Percentiles rank a stretch among this genome's conserved stretches.
Conservation (phyloP, 306 rosid genomes). For the Trichosanthes truncata region DNA sequence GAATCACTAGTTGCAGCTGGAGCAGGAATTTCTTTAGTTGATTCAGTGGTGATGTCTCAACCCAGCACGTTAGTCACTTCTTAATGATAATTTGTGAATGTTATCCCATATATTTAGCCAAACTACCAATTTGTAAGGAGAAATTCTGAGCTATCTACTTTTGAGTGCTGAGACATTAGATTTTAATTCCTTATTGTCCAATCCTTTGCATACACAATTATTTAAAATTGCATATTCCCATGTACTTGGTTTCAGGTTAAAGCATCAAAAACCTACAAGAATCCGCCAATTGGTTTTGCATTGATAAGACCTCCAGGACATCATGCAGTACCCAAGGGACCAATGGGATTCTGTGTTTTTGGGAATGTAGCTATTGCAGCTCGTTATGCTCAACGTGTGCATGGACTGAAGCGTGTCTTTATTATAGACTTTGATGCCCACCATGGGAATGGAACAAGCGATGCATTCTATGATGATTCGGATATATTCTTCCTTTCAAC, state of each 20-base stretch:
- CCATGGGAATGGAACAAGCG: conserved; percentile 94
- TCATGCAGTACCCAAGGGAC: conserved; percentile 88
- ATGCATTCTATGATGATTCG: conserved; percentile 85
- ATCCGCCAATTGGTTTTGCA: conserved; percentile 82
- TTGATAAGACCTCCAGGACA: conserved; percentile 97
- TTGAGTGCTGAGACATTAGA: neutral
- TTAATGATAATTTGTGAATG: conserved; percentile 28
- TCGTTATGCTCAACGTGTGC: conserved; percentile 78
- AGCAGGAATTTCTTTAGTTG: conserved; percentile 79
- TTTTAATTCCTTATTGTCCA: neutral
- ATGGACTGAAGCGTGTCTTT: conserved; percentile 74
- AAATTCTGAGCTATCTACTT: neutral
- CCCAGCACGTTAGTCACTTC: conserved; percentile 42
- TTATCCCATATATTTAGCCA: conserved; percentile 10
- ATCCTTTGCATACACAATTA: neutral
- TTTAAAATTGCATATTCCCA: neutral
- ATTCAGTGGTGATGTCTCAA: conserved; percentile 84
- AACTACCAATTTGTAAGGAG: neutral
- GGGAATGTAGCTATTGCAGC: conserved; percentile 93
- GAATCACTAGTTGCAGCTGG: conserved; percentile 82
- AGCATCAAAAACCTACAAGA: conserved; percentile 42
- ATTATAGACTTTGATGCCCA: conserved; percentile 90
- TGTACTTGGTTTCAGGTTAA: conserved; percentile 39
- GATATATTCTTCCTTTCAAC: conserved; percentile 82
- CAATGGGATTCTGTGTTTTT: conserved; percentile 88